Evolutionary conservation across 441 rosid genomes (phyloP), one percentile per base, ranked within the genome.

Genomic region (Erysimum pusillum): DNA sequence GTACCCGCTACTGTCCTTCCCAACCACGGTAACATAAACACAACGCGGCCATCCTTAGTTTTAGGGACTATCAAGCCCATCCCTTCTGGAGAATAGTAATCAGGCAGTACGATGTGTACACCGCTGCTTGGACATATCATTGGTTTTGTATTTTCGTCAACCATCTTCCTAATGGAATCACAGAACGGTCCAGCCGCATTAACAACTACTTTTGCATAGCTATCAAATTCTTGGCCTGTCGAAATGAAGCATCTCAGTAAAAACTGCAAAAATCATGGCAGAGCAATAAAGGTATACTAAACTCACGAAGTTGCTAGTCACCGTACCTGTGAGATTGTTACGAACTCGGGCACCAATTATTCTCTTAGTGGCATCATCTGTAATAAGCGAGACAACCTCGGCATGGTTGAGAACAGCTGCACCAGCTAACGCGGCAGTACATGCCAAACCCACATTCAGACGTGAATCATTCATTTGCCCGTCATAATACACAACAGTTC

Each of bases 21-120:
- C 89, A 91, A 79, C 99, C 99, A 92, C 7, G 99, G 99, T 77
- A 95, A 82, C 97, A 95, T 89, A 81, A 95, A 95, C 77, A 95
- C 90, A 49, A 95, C 95, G 18, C 99, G 91, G 9, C 99, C 99
- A 81, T 95, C 99, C 84, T 92, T 92, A 34, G 99, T 95, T 86
- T 95, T 92, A 57, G 99, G 99, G 79, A 95, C 98, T 77, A 95
- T 92, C 91, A 95, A 85, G 10, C 99, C 99, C 99, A 95, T 93
- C 71, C 99, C 98, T 75, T 95, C 94, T 0, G 98, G 99, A 74
- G 99, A 95, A 83, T 95, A 94, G 82, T 92, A 95, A 79, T 95
- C 99, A 68, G 99, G 99, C 46, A 95, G 93, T 75, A 95, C 86
- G 18, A 92, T 71, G 81, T 92, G 99, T 25, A 95, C 98, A 61